Evolutionary conservation across 331 rosid species (phyloP), one percentile per base, ranked within the genome.

Genomic region (Acacia concinna): DNA sequence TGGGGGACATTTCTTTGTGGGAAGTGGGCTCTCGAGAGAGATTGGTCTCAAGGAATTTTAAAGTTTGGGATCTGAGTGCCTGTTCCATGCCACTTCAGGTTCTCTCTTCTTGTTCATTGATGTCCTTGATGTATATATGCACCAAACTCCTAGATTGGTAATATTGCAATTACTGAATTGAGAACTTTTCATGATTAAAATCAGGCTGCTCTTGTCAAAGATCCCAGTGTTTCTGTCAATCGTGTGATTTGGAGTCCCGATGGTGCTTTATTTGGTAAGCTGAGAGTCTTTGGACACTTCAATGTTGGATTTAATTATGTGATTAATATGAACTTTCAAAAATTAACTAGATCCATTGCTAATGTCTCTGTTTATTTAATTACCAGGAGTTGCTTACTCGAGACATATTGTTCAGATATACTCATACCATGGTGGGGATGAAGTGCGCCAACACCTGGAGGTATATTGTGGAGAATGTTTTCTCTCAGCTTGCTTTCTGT

Each of bases 201-300:
- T 81, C 87, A 86, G 89, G 93, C 91, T 73, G 84, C 97, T 65
- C 85, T 96, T 83, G 75, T 93, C 79, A 86, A 78, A 74, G 99
- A 96, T 75, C 88, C 87, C 81, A 78, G 93, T 8, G 91, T 91
- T 64, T 93, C 99, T 43, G 85, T 96, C 54, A 93, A 91, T 68
- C 97, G 99, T 21, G 99, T 96, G 78, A 84, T 93, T 83, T 96
- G 98, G 98, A 93, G 97, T 86, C 97, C 98, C 79, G 99, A 96
- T 78, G 99, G 99, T 81, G 80, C 86, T 62, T 87, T 90, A 84
- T 84, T 92, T 89, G 97, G 99, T 96, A 54, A 64, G 77, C 74
- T 73, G 31, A 49, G 56, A 14, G 9, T 38, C 47, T 83, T 62
- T 54, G 0, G 25, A 44, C 68, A 28, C 43, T 67, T 57, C 3